Base-by-base conservation (phyloP, 2,329 filamentous ascomycete genomes). In the Aspergillus latus region DNA sequence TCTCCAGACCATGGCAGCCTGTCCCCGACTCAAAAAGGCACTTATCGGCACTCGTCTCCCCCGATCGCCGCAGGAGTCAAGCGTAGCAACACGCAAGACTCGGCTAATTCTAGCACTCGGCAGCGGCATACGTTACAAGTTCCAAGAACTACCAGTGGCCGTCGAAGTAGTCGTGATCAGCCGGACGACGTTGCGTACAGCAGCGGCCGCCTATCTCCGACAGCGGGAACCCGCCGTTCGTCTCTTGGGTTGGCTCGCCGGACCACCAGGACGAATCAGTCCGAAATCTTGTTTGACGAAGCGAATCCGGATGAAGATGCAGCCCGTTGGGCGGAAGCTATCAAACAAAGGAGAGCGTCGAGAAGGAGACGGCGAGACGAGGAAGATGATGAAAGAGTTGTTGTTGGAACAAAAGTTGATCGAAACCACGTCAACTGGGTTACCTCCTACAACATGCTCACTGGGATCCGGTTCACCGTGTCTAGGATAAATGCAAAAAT, bases 371-470 rank as follows among this genome's bases (percentile, higher is more conserved):
- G 87, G 64, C 88, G 87, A 68, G 92, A 97, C 60, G 88, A 97
- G 65, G 92, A 97, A 63, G 94, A 97, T 59, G 93, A 97, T 67
- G 86, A 92, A 60, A 76, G 84, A 29, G 93, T 99, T 8, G 83
- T 97, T 32, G 92, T 99, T 15, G 94, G 94, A 58, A 99, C 91
- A 57, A 97, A 97, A 77, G 94, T 99, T 51, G 94, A 99, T 71
- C 92, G 97, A 78, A 89, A 90, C 68, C 94, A 99, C 73, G 89
- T 91, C 64, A 97, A 97, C 74, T 99, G 90, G 87, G 92, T 96
- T 44, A 97, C 92, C 1, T 94, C 94, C 57, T 99, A 99, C 80
- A 99, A 99, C 76, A 99, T 99, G 94, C 83, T 99, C 77, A 99
- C 94, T 39, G 94, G 94, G 61, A 99, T 99, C 71, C 92, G 94